Base-by-base conservation (phyloP, 176 grass and related monocot species). In the maize (Zea mays) region DNA sequence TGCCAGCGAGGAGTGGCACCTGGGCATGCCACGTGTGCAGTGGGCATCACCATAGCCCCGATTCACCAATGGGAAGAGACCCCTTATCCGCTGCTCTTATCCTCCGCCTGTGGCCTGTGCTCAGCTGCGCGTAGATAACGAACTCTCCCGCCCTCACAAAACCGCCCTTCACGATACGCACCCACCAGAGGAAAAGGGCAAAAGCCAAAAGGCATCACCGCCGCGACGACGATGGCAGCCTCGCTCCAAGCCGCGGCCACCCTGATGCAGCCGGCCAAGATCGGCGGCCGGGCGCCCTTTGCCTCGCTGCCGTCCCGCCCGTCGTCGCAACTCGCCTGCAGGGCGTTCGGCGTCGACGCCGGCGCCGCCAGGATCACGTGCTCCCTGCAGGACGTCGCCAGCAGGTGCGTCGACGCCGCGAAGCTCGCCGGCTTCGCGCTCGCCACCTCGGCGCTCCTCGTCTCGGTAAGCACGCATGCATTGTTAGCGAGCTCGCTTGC, bases 171-270 rank as follows among this genome's bases (percentile, higher is more conserved):
- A 55, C 76, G 46, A 73, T 56, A 47, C 76, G 81, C 40, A 55
- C 14, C 52, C 52, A 38, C 77, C 47, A 9, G 61, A 40, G 46
- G 54, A 7, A 57, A 13, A 38, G 27, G 27, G 27, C 27, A 27
- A 62, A 17, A 62, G 27, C 27, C 27, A 47, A 13, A 38, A 2
- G 27, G 17, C 56, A 51, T 44, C 56, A 20, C 14, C 15, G 69
- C 50, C 71, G 45, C 49, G 42, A 34, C 75, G 60, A 67, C 62
- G 5, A 96, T 96, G 93, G 90, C 90, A 84, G 83, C 90, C 51
- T 96, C 90, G 47, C 90, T 96, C 66, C 93, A 96, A 81, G 90
- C 93, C 66, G 85, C 85, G 85, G 90, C 90, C 58, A 96, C 93
- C 19, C 45, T 96, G 48, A 92, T 96, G 93, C 92, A 94, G 84